Evolutionary conservation across 306 rosid genomes (phyloP), one percentile per base, ranked within the genome.

Genomic region (Gastrolobium villosum): DNA sequence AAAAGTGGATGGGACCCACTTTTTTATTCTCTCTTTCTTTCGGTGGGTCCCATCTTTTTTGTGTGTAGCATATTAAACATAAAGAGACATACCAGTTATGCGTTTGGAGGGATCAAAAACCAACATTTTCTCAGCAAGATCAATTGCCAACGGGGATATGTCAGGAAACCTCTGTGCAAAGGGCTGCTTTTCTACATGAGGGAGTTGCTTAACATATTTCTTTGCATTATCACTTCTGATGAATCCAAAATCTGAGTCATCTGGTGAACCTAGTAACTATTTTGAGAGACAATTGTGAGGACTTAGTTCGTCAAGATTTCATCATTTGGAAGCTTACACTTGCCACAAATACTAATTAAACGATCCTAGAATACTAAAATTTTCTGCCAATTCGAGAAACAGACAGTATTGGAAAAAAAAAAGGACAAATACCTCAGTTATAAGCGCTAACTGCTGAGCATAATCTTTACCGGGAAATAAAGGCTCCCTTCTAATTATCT

Each of bases 141-240:
- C 98, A 70, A 91, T 83, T 73, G 92, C 98, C 88, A 89, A 37
- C 3, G 91, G 91, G 15, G 93, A 90, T 36, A 83, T 64, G 41
- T 92, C 87, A 59, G 96, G 98, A 81, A 83, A 91, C 85, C 81
- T 86, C 56, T 80, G 65, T 2, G 76, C 78, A 80, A 95, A 91
- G n/a, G 93, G 82, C 78, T 87, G 84, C 78, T 92, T 95, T 5
- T 91, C 92, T 41, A 92, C 83, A 49, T 57, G 74, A 5, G 90
- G 98, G 52, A 92, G 98, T 88, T 95, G 98, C 84, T 91, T 92
- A 41, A 95, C 93, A 82, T 95, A 95, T 82, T 91, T 95, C 85
- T 84, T 87, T 65, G 99, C 99, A 84, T 92, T 89, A 75, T 91
- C 99, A 74, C 99, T 95, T 86, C 99, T 81, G 13, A 95, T 86